Evolutionary conservation across 495 filamentous ascomycete genomes (phyloP).

Genomic region (Aspergillus egyptiacus): DNA sequence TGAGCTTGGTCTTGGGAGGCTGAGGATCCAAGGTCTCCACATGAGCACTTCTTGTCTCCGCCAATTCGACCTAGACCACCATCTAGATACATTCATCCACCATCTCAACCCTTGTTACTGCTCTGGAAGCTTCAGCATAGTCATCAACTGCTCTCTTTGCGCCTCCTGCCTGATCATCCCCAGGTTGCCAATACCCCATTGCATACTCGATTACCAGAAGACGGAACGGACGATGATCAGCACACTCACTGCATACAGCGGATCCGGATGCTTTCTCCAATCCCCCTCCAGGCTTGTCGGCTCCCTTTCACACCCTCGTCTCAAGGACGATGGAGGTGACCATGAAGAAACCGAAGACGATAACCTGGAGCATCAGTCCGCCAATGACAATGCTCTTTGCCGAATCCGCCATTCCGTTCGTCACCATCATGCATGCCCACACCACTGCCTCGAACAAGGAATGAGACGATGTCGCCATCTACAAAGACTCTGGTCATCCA

Average conservation of each 20-base stretch:
- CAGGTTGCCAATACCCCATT: slow-evolving; percentile 2
- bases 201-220: slow-evolving; percentile 3
- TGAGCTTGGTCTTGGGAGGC: too few relatives aligned
- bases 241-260: background rate
- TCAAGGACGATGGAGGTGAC: background rate
- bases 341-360: slow-evolving; percentile 2
- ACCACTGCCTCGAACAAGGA: slow-evolving; percentile 5
- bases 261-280: background rate
- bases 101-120: too few relatives aligned
- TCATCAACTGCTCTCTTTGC: background rate
- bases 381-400: background rate
- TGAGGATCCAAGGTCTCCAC: too few relatives aligned
- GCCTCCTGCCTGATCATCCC: background rate
- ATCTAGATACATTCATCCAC: too few relatives aligned
- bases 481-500: slow-evolving; percentile 10
- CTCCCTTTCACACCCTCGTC: background rate
- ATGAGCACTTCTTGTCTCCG: too few relatives aligned
- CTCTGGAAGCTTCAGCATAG: too few relatives aligned
- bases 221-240: slow-evolving; percentile 2
- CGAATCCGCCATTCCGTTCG: background rate
- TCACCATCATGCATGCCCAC: slow-evolving; percentile 9
- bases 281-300: background rate
- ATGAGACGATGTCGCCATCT: slow-evolving; percentile 6
- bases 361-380: background rate
- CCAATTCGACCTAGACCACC: too few relatives aligned